Evolutionary conservation across 371 early-diverging fungal species (phyloP), one percentile per base, ranked within the genome.

Genomic region (Mortierella sp.): DNA sequence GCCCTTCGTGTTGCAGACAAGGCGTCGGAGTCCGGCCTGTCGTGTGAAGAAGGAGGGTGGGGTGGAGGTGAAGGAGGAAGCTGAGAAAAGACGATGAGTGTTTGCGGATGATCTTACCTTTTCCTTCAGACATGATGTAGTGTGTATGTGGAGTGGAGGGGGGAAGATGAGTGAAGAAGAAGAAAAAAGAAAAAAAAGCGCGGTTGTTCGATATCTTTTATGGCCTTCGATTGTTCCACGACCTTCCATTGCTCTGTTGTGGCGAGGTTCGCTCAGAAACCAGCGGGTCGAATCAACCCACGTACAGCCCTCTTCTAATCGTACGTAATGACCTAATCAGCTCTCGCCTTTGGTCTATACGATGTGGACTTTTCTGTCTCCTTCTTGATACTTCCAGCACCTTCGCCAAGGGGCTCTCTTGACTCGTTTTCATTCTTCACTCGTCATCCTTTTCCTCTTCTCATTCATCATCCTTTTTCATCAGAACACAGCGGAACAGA

Each of bases 121-220:
- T 83, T 83, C 84, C 84, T 83, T 77, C 80, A 77, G 84, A 77
- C 84, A 83, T 83, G 80, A 77, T 83, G 84, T 80, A 46, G 57
- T 73, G 64, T 44, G 72, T n/a, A 31, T 80, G 71, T 64, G 69
- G 43, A 59, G 64, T 69, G 75, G 75, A 57, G 76, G 40, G 64
- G 54, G 69, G 54, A 46, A 43, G 77, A 76, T 43, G 64, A 77
- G 51, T 59, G 71, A 71, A 73, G 71, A 67, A 76, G 75, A 72
- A 75, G 61, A 82, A 46, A 59, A n/a, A 50, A 75, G 13, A 26
- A 69, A 72, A 69, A 53, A 50, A 21, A 55, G 53, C 53, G 43
- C 55, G 67, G 73, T 21, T 14, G 28, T 51, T 37, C 57, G 55
- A 55, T 71, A 19, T 61, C 61, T 82, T 78, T 73, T 79, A 78